Base-by-base conservation (phyloP, 1,139 yeast genomes). In the Yamadazyma friedrichii region DNA sequence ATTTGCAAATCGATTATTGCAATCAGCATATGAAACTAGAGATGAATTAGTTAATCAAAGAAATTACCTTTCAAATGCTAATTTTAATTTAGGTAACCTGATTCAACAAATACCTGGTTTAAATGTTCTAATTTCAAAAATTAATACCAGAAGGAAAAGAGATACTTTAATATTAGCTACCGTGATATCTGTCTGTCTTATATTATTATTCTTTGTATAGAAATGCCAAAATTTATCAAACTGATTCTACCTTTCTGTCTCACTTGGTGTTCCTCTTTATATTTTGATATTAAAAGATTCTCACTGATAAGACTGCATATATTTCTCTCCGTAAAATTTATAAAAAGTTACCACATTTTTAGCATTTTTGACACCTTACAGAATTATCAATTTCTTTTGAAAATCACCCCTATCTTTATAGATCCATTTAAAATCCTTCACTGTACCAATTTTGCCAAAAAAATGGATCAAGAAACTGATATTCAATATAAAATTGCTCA, bases 11-110 rank as follows among this genome's bases (percentile, higher is more conserved):
- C 67, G 86, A 38, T 68, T 93, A 42, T 71, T 93, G 31, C 78
- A 80, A 20, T 94, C 86, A 58, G 98, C 97, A 0, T 84, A 81
- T 62, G 86, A 84, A 51, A 89, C 98, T 0, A 71, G 98, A 47
- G 97, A 93, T 48, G 95, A 87, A 56, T 76, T 93, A 42, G 54
- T 76, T 41, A 72, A 82, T 39, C 98, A 93, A 64, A 72, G 95
- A 43, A 76, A 75, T 34, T 63, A 77, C 11, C 67, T 93, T 40
- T 70, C 74, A 39, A 78, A 71, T 48, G 86, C 95, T 11, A 88
- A 84, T 48, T 73, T 78, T 47, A 72, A 80, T 44, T 68, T 91
- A 47, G 68, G 81, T 47, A 76, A 76, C 34, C 72, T 86, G 0
- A 65, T 89, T 36, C 80, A 78, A 52, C 61, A 76, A 37, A 76